Evolutionary conservation across 1,284 basidiomycete genomes (phyloP).

Genomic region (Irpex lacteus): DNA sequence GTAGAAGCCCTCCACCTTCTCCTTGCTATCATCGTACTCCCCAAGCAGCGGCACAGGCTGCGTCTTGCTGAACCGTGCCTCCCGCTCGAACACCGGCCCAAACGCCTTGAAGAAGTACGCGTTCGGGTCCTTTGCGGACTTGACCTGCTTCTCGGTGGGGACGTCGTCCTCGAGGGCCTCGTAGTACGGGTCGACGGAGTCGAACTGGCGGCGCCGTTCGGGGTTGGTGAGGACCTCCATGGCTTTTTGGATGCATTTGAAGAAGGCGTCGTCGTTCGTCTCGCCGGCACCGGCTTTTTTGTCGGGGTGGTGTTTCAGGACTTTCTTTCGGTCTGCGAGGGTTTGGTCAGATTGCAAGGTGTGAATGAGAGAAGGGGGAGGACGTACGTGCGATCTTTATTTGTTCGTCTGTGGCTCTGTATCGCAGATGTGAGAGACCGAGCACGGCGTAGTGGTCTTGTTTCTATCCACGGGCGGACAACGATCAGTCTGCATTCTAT

Average conservation of each 20-base stretch:
- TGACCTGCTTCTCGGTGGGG: slow-evolving; percentile 69
- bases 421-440: slow-evolving; percentile 88
- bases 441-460: slow-evolving; percentile 98
- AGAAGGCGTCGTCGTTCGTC: slow-evolving; percentile 95
- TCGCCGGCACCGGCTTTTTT: slow-evolving; percentile 88
- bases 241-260: slow-evolving; percentile 99
- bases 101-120: slow-evolving; percentile 63
- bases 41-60: slow-evolving; percentile 90
- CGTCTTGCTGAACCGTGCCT: slow-evolving; percentile 87
- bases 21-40: slow-evolving; percentile 68
- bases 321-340: slow-evolving; percentile 89
- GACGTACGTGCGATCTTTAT: slow-evolving; percentile 94
- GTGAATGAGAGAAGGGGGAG: slow-evolving; percentile 4
- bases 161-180: slow-evolving; percentile 76
- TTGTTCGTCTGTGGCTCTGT: slow-evolving; percentile 86
- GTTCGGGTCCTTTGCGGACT: slow-evolving; percentile 50
- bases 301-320: slow-evolving; percentile 98
- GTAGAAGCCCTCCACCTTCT: slow-evolving; percentile 91
- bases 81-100: slow-evolving; percentile 84
- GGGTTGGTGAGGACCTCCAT: slow-evolving; percentile 87
- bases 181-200: slow-evolving; percentile 88
- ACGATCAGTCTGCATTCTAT: neutral
- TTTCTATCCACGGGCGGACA: slow-evolving; percentile 53
- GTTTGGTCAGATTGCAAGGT: neutral
- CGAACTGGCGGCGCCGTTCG: slow-evolving; percentile 93